Evolutionary conservation across 805 yeast genomes (phyloP), one percentile per base, ranked within the genome.

Genomic region (Candida mattraensis): DNA sequence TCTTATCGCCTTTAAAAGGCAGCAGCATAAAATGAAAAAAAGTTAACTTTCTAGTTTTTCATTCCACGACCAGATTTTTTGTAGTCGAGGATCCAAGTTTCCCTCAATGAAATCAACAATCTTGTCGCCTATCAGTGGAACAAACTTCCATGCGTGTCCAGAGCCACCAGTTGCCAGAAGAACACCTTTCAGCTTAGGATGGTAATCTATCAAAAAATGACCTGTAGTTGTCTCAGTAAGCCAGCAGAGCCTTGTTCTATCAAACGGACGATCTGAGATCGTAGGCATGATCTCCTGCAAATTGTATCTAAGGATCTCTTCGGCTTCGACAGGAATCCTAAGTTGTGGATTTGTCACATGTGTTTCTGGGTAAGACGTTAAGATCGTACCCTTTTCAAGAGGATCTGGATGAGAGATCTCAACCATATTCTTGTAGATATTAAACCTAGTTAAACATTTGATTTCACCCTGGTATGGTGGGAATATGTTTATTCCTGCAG

Each of bases 261-360:
- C 44, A 31, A 50, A 50, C 9, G 51, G 53, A 27, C 52, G 41
- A 3, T 42, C 28, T n/a, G 32, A 23, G 7, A 50, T 33, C 8
- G 42, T 20, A 3, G 55, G 53, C 42, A 50, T 39, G 4, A 50
- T 47, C 26, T 50, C 53, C 27, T 34, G 42, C 33, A 50, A 15
- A 14, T 48, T 45, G 10, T 40, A 39, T 22, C 55, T 37, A 6
- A 50, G 17, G 2, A 40, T 45, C 4, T 11, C 14, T 28, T 50
- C 55, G 7, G 55, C 55, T 32, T 50, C 55, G 23, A 34, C 31
- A 15, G 55, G 55, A 24, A 50, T 50, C 53, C 53, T 47, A 28
- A 48, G 53, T 1, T 12, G 18, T 5, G 50, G 51, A 29, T 50
- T 18, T 15, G 29, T 20, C 39, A 42, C 30, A 3, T 18, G 27